Evolutionary conservation across 2,329 filamentous ascomycete species (phyloP).

Genomic region (Hypoxylon sp.): DNA sequence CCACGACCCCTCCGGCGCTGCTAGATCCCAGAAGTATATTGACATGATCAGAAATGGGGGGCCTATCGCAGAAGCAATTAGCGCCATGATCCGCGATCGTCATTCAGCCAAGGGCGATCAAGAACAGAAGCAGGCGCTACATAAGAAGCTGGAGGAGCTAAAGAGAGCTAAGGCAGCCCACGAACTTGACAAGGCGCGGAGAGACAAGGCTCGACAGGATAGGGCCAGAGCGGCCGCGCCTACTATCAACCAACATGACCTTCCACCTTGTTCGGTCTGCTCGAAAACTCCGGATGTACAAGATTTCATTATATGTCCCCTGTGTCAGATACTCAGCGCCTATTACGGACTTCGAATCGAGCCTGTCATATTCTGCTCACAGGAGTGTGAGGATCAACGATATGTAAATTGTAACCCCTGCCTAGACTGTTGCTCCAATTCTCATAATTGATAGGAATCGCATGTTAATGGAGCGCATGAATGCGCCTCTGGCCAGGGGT

Average conservation of each 20-base stretch:
- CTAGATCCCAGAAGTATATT: conserved; percentile 58
- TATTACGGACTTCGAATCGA: conserved; percentile 56
- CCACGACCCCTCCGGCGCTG: conserved; percentile 52
- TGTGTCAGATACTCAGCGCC: conserved; percentile 61
- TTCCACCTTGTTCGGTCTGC: conserved; percentile 61
- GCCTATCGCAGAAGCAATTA: conserved; percentile 52
- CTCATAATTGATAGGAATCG: conserved; percentile 56
- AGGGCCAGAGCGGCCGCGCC: conserved; percentile 56
- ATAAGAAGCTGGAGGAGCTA: conserved; percentile 62
- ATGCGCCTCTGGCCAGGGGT: conserved; percentile 60
- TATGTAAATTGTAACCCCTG: conserved; percentile 57
- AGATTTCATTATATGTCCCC: conserved; percentile 60
- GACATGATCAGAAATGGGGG: conserved; percentile 55
- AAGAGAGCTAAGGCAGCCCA: conserved; percentile 64
- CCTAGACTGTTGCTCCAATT: neutral
- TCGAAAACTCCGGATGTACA: conserved; percentile 54
- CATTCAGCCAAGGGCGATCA: conserved; percentile 50
- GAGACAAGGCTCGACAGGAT: conserved; percentile 59
- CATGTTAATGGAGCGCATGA: conserved; percentile 59
- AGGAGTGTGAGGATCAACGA: conserved; percentile 59
- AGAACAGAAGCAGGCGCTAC: conserved; percentile 57
- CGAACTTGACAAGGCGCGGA: conserved; percentile 52
- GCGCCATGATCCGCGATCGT: conserved; percentile 55
- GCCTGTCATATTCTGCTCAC: conserved; percentile 63
- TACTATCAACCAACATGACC: conserved; percentile 54